Conservation (phyloP, 2,329 filamentous ascomycete genomes). For the Gnomoniopsis sp. region DNA sequence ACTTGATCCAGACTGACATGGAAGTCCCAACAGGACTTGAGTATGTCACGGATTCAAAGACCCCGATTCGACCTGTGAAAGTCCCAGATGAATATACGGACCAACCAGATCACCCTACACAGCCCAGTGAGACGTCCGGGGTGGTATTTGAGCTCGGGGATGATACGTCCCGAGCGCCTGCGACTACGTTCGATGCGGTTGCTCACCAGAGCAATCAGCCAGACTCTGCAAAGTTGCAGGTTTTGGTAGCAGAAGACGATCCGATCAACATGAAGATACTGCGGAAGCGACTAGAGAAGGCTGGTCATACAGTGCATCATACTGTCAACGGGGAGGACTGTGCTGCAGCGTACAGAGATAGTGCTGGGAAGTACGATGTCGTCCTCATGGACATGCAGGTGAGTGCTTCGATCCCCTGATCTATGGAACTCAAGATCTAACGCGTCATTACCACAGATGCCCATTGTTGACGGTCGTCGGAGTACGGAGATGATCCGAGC, state of each 20-base stretch:
- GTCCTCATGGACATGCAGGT: conserved; percentile 94
- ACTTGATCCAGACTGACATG: neutral
- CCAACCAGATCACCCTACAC: conserved; percentile 26
- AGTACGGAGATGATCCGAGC: conserved; percentile 82
- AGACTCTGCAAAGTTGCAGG: conserved; percentile 45
- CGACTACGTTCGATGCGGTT: conserved; percentile 10
- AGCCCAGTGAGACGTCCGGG: conserved; percentile 30
- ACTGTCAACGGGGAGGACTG: conserved; percentile 86
- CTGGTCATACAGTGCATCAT: conserved; percentile 67
- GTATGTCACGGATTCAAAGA: conserved; percentile 41
- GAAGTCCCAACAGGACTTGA: conserved; percentile 29
- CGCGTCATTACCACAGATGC: conserved; percentile 61
- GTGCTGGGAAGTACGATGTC: conserved; percentile 64
- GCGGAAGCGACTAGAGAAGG: conserved; percentile 73
- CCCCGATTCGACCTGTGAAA: conserved; percentile 44
- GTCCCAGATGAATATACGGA: conserved; percentile 45
- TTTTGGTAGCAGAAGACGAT: conserved; percentile 84
- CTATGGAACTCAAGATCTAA: neutral
- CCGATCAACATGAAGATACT: conserved; percentile 82
- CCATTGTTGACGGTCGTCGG: conserved; percentile 79
- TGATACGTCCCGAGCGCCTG: conserved; percentile 6
- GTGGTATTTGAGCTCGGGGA: conserved; percentile 37
- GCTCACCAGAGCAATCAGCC: conserved; percentile 8
- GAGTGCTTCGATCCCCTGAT: conserved; percentile 26
- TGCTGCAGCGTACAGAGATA: conserved; percentile 64